Base-by-base conservation (phyloP, 306 rosid species). In the Biancaea sappan region DNA sequence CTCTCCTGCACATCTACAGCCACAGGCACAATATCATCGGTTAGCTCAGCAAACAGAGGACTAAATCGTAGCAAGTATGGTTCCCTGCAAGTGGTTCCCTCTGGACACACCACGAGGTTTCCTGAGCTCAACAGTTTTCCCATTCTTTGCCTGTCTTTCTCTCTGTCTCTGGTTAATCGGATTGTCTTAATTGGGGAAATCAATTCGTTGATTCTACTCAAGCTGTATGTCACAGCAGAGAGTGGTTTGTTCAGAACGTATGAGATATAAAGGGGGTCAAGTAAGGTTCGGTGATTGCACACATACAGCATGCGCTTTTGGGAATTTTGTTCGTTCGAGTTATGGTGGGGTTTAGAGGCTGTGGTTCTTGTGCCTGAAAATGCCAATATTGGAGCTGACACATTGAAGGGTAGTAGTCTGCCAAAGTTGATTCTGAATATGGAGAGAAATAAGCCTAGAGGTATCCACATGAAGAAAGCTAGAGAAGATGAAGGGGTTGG, bases 31-130 rank as follows among this genome's bases (percentile, higher is more conserved):
- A 91, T 84, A 32, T 87, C 80, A 40, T 89, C 87, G 0, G 86
- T 82, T 0, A 89, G 48, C 65, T 87, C 97, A 3, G 97, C 85
- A 75, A 91, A 91, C 19, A 91, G 38, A 19, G 94, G 92, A 71
- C 97, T 91, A 56, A 89, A 91, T 81, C 97, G 83, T 35, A 91
- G 77, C 47, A 91, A 59, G 66, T 79, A 91, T 13, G 94, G 97
- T 60, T 91, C 94, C 22, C 96, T 83, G 50, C 97, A 89, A 0
- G 97, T 91, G 15, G 97, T 91, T 19, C 97, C 95, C 77, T 91
- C 97, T 5, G 97, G 91, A 58, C 95, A 91, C 5, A 91, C 90
- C 18, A 84, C 97, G 3, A 91, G 77, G 85, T 80, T 80, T 1
- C 91, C 89, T 35, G 53, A 62, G 29, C 81, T 66, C 1, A 91